Conservation (phyloP, 345 rosid species). For the Bruguiera parviflora region DNA sequence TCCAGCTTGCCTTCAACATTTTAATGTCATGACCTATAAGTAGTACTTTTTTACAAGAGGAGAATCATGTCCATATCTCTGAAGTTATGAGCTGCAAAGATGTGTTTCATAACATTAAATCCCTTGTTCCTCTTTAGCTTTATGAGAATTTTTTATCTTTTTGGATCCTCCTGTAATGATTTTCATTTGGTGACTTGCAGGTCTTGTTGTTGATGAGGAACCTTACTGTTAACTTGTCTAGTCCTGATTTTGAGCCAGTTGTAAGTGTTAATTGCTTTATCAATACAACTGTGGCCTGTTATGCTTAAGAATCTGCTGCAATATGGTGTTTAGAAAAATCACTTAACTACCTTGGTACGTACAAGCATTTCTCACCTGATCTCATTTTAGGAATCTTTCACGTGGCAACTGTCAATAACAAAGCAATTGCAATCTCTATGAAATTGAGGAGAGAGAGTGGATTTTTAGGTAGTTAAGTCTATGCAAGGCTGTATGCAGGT, state of each 20-base stretch:
- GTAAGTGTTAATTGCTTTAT: slow-evolving; percentile 43
- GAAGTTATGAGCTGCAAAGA: neutral
- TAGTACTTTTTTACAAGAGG: neutral
- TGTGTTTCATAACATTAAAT: neutral
- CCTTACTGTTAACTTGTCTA: slow-evolving; percentile 76
- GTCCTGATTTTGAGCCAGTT: slow-evolving; percentile 78
- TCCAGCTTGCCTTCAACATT: no score
- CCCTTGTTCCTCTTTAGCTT: no score
- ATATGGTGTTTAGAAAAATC: neutral
- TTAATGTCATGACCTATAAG: no score
- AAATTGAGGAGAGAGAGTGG: neutral
- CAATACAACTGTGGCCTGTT: neutral
- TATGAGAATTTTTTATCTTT: neutral
- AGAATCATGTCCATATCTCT: neutral
- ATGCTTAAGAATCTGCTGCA: neutral
- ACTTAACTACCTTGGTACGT: neutral
- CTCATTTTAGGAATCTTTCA: neutral
- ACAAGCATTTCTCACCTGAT: neutral
- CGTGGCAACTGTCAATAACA: neutral
- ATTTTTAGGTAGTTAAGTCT: neutral
- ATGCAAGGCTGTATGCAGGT: neutral
- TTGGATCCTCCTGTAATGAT: neutral
- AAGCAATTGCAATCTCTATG: slow-evolving; percentile 1
- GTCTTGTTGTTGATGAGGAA: slow-evolving; percentile 87
- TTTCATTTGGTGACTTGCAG: slow-evolving; percentile 41